These are phyloP conservation scores for Amanita molliuscula DNA, from an alignment of 768 basidiomycete species.

Conservation along the genomic window DNA sequence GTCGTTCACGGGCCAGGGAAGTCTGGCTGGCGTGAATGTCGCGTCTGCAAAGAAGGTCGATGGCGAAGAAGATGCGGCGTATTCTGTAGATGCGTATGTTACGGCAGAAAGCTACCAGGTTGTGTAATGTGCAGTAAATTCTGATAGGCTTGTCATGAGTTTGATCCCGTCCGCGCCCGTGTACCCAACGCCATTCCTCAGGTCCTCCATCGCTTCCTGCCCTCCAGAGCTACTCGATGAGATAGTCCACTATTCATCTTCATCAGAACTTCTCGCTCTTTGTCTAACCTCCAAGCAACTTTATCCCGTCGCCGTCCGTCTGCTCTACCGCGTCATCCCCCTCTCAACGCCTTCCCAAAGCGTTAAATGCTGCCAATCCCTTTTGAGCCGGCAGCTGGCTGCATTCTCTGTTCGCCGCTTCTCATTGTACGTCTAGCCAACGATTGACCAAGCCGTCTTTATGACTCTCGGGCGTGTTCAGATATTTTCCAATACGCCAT, in stretches of 20 bases:
- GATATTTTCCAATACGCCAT: neutral
- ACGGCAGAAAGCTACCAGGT: constrained; percentile 48
- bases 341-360: constrained; percentile 2
- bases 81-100: constrained; percentile 47
- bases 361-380: constrained; percentile 6
- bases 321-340: constrained; percentile 9
- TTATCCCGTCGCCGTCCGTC: constrained; percentile 8
- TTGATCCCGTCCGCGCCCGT: neutral
- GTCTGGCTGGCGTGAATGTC: constrained; percentile 68
- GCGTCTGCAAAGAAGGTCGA: constrained; percentile 43
- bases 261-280: constrained; percentile 8
- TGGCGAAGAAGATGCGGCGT: constrained; percentile 28
- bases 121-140: constrained; percentile 18
- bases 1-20: constrained; percentile 70
- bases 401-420: constrained; percentile 5
- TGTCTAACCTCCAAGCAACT: constrained; percentile 9
- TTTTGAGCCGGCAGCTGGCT: neutral
- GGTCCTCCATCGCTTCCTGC: constrained; percentile 4
- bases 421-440: constrained; percentile 4
- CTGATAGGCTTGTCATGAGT: neutral
- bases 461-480: neutral
- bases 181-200: neutral
- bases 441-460: neutral
- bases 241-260: constrained; percentile 4
- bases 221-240: constrained; percentile 12